Evolutionary conservation across 2,329 filamentous ascomycete genomes (phyloP).

Genomic region (Peltaster fructicola): DNA sequence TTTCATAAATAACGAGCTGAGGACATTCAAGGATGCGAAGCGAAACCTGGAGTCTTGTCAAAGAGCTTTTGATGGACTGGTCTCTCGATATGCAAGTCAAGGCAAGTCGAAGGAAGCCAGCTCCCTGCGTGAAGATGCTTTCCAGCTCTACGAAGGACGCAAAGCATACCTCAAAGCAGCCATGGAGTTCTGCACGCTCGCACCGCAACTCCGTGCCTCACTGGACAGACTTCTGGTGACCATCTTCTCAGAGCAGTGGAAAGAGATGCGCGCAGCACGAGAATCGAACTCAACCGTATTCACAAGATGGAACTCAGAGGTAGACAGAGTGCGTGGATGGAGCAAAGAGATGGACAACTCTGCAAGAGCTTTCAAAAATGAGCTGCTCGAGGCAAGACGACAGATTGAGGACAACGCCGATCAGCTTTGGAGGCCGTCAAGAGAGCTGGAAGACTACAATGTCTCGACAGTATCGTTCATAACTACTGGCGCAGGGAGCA

Average conservation of each 20-base stretch:
- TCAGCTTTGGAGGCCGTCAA: conserved; percentile 55
- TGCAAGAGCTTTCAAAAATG: conserved; percentile 67
- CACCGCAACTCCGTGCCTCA: conserved; percentile 66
- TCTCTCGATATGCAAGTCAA: conserved; percentile 68
- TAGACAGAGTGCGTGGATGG: conserved; percentile 87
- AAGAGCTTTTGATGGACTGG: conserved; percentile 63
- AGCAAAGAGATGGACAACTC: conserved; percentile 81
- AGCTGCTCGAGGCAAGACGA: conserved; percentile 60
- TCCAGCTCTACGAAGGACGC: conserved; percentile 81
- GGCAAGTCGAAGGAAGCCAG: conserved; percentile 90
- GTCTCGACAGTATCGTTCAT: conserved; percentile 78
- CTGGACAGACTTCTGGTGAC: conserved; percentile 76
- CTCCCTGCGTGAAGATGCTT: conserved; percentile 81
- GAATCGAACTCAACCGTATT: conserved; percentile 47
- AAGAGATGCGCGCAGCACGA: conserved; percentile 58
- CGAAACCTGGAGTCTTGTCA: conserved; percentile 62
- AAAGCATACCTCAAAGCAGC: conserved; percentile 81
- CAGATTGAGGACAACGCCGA: conserved; percentile 69
- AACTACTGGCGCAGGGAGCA: conserved; percentile 46
- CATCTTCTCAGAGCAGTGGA: conserved; percentile 74
- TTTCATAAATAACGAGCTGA: conserved; percentile 65
- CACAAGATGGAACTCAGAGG: conserved; percentile 54
- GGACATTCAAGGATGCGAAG: conserved; percentile 70
- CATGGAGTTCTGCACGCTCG: conserved; percentile 81
- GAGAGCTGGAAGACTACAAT: conserved; percentile 86